phyloP scores from a whole-genome alignment of 768 basidiomycete genomes.

The Tylopilus rubrobrunneus region DNA sequence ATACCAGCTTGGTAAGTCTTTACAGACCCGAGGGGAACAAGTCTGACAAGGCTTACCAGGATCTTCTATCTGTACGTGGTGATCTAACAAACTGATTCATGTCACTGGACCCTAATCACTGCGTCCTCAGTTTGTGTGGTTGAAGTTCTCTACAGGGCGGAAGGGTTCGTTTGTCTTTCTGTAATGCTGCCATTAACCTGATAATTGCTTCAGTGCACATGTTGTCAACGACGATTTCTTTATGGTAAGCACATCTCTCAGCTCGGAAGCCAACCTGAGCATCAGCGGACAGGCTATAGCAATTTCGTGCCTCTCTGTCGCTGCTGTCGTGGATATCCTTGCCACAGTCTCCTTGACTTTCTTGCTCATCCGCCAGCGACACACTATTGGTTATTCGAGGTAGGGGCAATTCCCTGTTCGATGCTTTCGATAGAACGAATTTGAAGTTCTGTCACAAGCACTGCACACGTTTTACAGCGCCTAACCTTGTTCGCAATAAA shows the following conservation, averaged over 20 bases:
- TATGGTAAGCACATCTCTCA: not conserved
- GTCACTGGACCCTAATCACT: not conserved
- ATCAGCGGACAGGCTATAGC: not conserved
- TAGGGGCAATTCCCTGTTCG: not conserved
- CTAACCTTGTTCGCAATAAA: slow-evolving; percentile 13
- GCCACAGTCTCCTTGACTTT: slow-evolving; percentile 1
- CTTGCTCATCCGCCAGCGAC: slow-evolving; percentile 4
- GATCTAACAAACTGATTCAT: not conserved
- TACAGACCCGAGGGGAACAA: no score
- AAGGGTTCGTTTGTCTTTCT: slow-evolving; percentile 2
- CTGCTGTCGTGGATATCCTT: slow-evolving; percentile 5
- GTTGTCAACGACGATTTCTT: not conserved
- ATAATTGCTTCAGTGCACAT: not conserved
- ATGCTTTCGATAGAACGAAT: not conserved
- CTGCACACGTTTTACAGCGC: slow-evolving; percentile 3
- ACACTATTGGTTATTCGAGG: not conserved
- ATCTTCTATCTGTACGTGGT: not conserved
- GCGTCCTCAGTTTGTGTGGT: slow-evolving; percentile 1
- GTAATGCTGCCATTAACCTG: not conserved
- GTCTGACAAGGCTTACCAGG: slow-evolving; percentile 1
- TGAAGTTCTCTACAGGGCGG: not conserved
- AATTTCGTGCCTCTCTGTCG: not conserved
- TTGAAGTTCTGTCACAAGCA: slow-evolving; percentile 5
- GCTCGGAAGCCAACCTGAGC: not conserved
- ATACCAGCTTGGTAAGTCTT: slow-evolving; percentile 9